Base-by-base conservation (phyloP, 805 yeast genomes). In the Debaryomyces castellii region DNA sequence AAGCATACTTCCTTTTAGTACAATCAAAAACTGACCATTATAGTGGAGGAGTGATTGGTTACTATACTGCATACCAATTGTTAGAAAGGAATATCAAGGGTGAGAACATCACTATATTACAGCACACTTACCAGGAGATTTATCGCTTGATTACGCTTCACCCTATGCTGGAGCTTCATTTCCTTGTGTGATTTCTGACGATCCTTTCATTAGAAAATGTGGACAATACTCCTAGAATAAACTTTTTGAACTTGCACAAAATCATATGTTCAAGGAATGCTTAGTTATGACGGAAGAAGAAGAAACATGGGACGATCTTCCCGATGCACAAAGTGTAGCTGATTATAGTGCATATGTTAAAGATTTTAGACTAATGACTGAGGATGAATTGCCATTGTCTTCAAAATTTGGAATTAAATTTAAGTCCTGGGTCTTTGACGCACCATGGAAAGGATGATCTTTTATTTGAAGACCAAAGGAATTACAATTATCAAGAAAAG, bases 91-190 rank as follows among this genome's bases (percentile, higher is more conserved):
- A 56, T 3, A 28, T 45, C 3, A 47, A 43, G 12, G 51, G 48
- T 10, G 21, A 34, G 1, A 39, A 53, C 1, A 54, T 61, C 28
- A 23, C 23, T n/a, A 44, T 59, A 3, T 53, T 6, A 62, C 66
- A 10, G 51, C 58, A 41, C 54, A 52, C 41, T 41, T 54, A 17
- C 64, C 66, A 4, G 64, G 64, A 1, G 64, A 61, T 41, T 53
- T 51, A 43, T 57, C 64, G 1, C 50, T 51, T 17, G 22, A 49
- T 5, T 62, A 57, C 46, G 54, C 67, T 2, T 60, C 64, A 3
- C 66, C 67, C 3, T 56, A 51, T 39, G 66, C 67, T 23, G 67
- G 67, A 1, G 67, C 62, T 1, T 49, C 50, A 39, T 57, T 60
- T 42, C 46, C 59, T 4, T 43, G 82, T 2, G 71, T 78, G 49